A percentile compares a stretch with the other conserved stretches of the same genome.
phyloP scores from a whole-genome alignment of 176 grass and related monocot species.

The Metroxylon sagu region DNA sequence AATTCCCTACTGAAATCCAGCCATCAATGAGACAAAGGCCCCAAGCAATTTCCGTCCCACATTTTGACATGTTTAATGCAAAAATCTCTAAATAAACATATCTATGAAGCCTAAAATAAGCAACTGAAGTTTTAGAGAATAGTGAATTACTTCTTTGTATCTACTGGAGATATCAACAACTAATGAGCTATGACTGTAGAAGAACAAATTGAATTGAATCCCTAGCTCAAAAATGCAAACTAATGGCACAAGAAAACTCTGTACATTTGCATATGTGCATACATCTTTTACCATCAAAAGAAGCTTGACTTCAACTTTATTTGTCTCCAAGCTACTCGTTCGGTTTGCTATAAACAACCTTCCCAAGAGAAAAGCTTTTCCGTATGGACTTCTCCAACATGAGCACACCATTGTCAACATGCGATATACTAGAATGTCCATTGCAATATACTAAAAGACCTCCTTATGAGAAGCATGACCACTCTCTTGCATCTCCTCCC shows the following conservation, averaged over 20 bases:
- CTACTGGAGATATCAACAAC: too few relatives aligned
- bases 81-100: too few relatives aligned
- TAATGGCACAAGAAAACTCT: slow-evolving; percentile 55
- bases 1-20: too few relatives aligned
- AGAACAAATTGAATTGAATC: too few relatives aligned
- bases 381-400: slow-evolving; percentile 66
- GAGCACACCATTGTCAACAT: slow-evolving; percentile 67
- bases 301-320: slow-evolving; percentile 56
- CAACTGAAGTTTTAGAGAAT: too few relatives aligned
- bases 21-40: too few relatives aligned
- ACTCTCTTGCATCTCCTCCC: slow-evolving; percentile 70
- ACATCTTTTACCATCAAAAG: slow-evolving; percentile 48
- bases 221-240: slow-evolving; percentile 44
- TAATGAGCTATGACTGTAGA: too few relatives aligned
- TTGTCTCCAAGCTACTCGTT: slow-evolving; percentile 64
- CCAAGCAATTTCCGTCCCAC: too few relatives aligned
- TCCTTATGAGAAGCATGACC: slow-evolving; percentile 60
- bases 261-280: slow-evolving; percentile 29
- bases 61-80: too few relatives aligned
- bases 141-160: too few relatives aligned
- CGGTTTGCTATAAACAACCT: slow-evolving; percentile 65
- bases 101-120: too few relatives aligned
- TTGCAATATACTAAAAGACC: slow-evolving; percentile 73
- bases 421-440: slow-evolving; percentile 70
- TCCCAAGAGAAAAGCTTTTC: slow-evolving; percentile 60